A percentile compares a stretch with the other conserved stretches of the same genome.
Evolutionary conservation across 176 grass and related monocot genomes (phyloP).

Genomic region (Sorghum bicolor): DNA sequence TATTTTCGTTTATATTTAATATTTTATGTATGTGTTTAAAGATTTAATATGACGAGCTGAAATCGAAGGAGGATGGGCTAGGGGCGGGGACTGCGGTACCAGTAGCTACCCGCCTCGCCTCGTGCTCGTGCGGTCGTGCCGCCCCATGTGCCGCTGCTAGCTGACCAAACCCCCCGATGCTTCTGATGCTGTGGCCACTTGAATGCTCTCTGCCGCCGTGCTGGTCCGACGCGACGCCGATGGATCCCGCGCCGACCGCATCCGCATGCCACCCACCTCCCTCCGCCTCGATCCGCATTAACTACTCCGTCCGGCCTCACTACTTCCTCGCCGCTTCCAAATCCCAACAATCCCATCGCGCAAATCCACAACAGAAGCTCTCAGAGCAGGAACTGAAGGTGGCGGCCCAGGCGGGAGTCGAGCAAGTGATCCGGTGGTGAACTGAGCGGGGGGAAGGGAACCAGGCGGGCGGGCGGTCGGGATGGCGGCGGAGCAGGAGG

Average conservation of each 20-base stretch:
- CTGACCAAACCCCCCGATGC: neutral
- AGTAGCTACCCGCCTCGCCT: neutral
- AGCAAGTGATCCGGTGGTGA: neutral
- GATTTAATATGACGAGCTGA: no score
- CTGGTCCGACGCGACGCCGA: neutral
- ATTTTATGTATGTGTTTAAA: no score
- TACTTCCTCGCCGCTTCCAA: neutral
- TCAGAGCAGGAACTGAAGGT: neutral
- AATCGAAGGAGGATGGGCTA: no score
- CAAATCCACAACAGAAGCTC: neutral
- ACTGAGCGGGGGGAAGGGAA: neutral
- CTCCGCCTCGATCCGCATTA: slow-evolving; percentile 29
- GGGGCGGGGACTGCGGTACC: no score
- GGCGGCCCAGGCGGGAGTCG: neutral
- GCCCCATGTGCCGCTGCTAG: neutral
- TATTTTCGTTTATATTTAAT: no score
- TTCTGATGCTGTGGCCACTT: neutral
- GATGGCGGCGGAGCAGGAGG: slow-evolving; percentile 35
- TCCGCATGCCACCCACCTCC: neutral
- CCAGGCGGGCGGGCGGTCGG: neutral
- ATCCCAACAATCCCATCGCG: neutral
- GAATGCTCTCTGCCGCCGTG: neutral
- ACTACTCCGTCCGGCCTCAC: neutral
- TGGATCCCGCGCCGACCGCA: slow-evolving; percentile 33
- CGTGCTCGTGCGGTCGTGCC: neutral